Evolutionary conservation across 768 basidiomycete genomes (phyloP).

Genomic region (Mycena pura): DNA sequence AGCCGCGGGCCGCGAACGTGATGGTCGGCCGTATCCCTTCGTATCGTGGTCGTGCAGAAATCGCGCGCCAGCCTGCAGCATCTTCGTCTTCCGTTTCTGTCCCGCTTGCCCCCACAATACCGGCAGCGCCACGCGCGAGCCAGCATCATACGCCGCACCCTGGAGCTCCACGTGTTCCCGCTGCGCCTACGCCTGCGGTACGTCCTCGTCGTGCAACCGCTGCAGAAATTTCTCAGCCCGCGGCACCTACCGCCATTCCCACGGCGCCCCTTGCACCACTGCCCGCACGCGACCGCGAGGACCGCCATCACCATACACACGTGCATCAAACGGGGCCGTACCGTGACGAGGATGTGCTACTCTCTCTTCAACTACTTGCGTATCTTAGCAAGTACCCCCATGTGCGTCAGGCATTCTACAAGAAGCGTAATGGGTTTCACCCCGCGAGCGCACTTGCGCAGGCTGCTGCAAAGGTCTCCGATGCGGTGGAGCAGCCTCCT

Average conservation of each 20-base stretch:
- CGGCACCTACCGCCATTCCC: constrained; percentile 39
- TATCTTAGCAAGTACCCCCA: constrained; percentile 98
- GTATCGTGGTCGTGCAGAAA: constrained; percentile 34
- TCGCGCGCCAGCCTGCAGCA: constrained; percentile 30
- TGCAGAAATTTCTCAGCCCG: constrained; percentile 29
- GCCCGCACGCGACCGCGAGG: constrained; percentile 31
- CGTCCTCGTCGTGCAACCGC: constrained; percentile 21
- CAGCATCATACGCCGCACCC: constrained; percentile 45
- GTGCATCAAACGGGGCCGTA: constrained; percentile 65
- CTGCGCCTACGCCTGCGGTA: constrained; percentile 14
- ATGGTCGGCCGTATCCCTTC: constrained; percentile 2
- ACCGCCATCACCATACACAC: constrained; percentile 36
- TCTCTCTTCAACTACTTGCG: constrained; percentile 90
- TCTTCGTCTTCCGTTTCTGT: constrained; percentile 37
- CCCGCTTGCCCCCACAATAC: constrained; percentile 40
- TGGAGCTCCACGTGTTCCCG: constrained; percentile 83
- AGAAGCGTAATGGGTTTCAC: constrained; percentile 82
- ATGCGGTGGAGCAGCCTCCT: constrained; percentile 12
- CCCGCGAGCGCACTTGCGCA: constrained; percentile 61
- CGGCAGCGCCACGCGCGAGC: constrained; percentile 28
- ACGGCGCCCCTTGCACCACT: constrained; percentile 18
- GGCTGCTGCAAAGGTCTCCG: constrained; percentile 28
- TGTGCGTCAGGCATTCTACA: constrained; percentile 95
- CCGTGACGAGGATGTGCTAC: constrained; percentile 92
- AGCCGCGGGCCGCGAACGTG: background rate